A percentile compares a stretch with the other conserved stretches of the same genome.
Evolutionary conservation across 306 rosid genomes (phyloP).

Genomic region (Bauhinia variegata): DNA sequence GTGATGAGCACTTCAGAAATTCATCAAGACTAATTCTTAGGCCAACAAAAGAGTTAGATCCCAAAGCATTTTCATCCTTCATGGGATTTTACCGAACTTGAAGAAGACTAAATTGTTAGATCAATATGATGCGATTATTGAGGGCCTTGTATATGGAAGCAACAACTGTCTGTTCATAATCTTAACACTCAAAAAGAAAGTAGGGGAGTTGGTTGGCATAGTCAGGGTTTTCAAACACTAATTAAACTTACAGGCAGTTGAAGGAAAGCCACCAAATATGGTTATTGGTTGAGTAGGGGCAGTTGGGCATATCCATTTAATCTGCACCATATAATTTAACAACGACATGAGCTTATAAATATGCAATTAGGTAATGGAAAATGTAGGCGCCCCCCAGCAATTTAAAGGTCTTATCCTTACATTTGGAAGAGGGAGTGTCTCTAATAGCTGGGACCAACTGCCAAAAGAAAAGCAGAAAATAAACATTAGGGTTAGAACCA

Average conservation of each 20-base stretch:
- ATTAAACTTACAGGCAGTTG: constrained; percentile 86
- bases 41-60: constrained; percentile 11
- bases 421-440: constrained; percentile 92
- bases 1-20: constrained; percentile 25
- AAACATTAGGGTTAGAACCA: constrained; percentile 4
- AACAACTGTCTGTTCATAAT: constrained; percentile 22
- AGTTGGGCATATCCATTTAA: constrained; percentile 99
- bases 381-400: constrained; percentile 18
- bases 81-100: not conserved
- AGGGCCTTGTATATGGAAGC: constrained; percentile 20
- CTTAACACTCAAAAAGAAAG: constrained; percentile 1
- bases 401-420: constrained; percentile 54
- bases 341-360: constrained; percentile 6
- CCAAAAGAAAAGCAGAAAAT: constrained; percentile 42
- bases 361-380: not conserved
- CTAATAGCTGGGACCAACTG: constrained; percentile 99
- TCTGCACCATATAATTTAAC: constrained; percentile 56
- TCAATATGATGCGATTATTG: constrained; percentile 7
- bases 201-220: not conserved
- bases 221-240: constrained; percentile 12
- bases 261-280: constrained; percentile 92
- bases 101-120: not conserved
- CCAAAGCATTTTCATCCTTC: constrained; percentile 1
- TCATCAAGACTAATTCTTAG: constrained; percentile 9
- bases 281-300: constrained; percentile 89